A percentile compares a stretch with the other conserved stretches of the same genome.
Evolutionary conservation across 2,329 filamentous ascomycete species (phyloP).

Genomic region (Rhynchosporium secalis): DNA sequence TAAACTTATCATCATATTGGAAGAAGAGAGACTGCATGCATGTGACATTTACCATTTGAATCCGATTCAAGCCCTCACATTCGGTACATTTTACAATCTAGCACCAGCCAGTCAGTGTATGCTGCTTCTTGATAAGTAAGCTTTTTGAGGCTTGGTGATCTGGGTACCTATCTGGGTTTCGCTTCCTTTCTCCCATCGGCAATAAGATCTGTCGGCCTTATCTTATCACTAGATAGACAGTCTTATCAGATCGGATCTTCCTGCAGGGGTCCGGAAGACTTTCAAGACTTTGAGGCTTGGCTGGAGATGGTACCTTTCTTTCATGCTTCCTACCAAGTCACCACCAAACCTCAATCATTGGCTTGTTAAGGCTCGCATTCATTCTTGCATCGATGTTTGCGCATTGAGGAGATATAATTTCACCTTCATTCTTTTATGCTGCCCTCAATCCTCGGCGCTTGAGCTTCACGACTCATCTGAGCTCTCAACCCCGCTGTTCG

Average conservation of each 20-base stretch:
- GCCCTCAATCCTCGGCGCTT: neutral
- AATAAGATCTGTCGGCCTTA: neutral
- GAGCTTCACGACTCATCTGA: neutral
- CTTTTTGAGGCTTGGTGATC: too few relatives aligned
- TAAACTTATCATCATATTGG: too few relatives aligned
- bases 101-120: too few relatives aligned
- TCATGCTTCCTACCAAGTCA: neutral
- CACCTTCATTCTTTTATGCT: neutral
- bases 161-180: too few relatives aligned
- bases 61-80: too few relatives aligned
- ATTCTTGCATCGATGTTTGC: neutral
- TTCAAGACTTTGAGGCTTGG: neutral
- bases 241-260: neutral
- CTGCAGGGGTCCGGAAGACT: slow-evolving; percentile 9
- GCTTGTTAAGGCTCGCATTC: neutral
- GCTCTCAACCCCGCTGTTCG: slow-evolving; percentile 9
- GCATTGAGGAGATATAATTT: neutral
- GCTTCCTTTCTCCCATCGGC: too few relatives aligned
- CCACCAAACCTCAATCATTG: neutral
- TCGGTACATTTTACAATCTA: too few relatives aligned
- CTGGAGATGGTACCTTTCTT: neutral
- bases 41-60: too few relatives aligned
- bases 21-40: too few relatives aligned
- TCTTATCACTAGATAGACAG: neutral
- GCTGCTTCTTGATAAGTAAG: too few relatives aligned